Percentiles rank a stretch among this genome's conserved stretches.
Conservation (phyloP, 2,329 filamentous ascomycete species). For the Alternaria arborescens region DNA sequence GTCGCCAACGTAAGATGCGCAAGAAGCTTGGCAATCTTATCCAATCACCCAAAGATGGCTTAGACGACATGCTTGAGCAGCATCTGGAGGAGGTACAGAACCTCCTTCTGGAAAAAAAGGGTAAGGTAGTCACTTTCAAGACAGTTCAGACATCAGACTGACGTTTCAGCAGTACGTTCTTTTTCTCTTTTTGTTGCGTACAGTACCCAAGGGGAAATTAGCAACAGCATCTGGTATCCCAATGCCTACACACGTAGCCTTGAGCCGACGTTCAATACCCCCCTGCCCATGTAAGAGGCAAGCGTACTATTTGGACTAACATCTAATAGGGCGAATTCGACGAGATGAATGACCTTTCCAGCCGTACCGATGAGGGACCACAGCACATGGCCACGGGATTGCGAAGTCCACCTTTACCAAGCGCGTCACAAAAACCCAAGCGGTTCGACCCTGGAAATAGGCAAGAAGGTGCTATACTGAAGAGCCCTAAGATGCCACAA, state of each 20-base stretch:
- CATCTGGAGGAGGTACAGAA: constrained; percentile 61
- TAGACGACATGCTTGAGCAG: constrained; percentile 66
- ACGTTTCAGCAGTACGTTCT: neutral
- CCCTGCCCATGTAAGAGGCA: neutral
- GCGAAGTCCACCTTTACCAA: constrained; percentile 34
- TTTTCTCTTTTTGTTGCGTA: neutral
- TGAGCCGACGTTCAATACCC: neutral
- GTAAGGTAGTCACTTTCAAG: neutral
- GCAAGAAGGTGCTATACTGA: constrained; percentile 25
- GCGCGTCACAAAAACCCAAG: constrained; percentile 21
- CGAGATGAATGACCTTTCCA: constrained; percentile 30
- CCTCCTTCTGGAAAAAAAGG: constrained; percentile 55
- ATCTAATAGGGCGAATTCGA: constrained; percentile 46
- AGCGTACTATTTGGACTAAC: neutral
- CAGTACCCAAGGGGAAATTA: neutral
- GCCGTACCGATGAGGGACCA: constrained; percentile 31
- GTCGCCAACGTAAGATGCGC: constrained; percentile 63
- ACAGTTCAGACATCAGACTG: neutral
- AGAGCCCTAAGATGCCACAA: constrained; percentile 35
- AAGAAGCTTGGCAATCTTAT: constrained; percentile 66
- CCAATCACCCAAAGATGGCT: constrained; percentile 54
- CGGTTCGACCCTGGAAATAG: constrained; percentile 8
- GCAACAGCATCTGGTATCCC: neutral
- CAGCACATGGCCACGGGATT: constrained; percentile 21
- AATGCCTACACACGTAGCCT: neutral